A percentile compares a stretch with the other conserved stretches of the same genome.
phyloP scores from a whole-genome alignment of 305 asterid species.

The Vinca major region DNA sequence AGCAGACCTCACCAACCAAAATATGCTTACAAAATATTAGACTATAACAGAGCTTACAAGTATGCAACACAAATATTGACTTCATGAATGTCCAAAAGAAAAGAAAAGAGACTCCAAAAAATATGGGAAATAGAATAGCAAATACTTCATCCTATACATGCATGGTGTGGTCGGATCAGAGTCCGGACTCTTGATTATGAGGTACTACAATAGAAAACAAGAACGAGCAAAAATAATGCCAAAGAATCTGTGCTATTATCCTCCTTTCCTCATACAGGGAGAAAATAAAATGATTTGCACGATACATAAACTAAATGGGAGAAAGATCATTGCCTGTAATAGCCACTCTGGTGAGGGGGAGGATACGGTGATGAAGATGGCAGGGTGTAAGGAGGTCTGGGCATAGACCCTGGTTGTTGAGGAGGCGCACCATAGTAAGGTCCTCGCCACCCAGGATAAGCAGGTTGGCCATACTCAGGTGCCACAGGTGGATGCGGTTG shows the following conservation, averaged over 20 bases:
- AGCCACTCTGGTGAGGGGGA: conserved; percentile 71
- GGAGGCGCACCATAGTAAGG: conserved; percentile 70
- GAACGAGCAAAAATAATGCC: not conserved
- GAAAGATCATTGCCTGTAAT: conserved; percentile 50
- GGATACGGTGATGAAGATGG: conserved; percentile 53
- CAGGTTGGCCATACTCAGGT: conserved; percentile 78
- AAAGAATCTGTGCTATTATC: not conserved
- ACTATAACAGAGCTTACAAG: not conserved
- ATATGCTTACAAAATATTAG: too few relatives aligned
- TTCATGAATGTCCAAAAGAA: not conserved
- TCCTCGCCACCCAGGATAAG: conserved; percentile 93
- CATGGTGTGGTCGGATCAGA: not conserved
- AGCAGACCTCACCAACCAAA: too few relatives aligned
- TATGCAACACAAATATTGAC: not conserved
- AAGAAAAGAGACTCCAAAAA: too few relatives aligned
- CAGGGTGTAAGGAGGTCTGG: conserved; percentile 74
- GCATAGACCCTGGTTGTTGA: conserved; percentile 71
- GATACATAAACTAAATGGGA: not conserved
- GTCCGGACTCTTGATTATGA: not conserved
- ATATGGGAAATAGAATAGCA: not conserved
- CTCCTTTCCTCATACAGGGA: not conserved
- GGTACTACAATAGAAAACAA: not conserved
- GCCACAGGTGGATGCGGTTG: conserved; percentile 44
- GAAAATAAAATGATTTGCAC: conserved; percentile 6
- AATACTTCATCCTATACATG: conserved; percentile 4